phyloP scores from a whole-genome alignment of 352 stramenopile species.

The Globisporangium echinulatum region DNA sequence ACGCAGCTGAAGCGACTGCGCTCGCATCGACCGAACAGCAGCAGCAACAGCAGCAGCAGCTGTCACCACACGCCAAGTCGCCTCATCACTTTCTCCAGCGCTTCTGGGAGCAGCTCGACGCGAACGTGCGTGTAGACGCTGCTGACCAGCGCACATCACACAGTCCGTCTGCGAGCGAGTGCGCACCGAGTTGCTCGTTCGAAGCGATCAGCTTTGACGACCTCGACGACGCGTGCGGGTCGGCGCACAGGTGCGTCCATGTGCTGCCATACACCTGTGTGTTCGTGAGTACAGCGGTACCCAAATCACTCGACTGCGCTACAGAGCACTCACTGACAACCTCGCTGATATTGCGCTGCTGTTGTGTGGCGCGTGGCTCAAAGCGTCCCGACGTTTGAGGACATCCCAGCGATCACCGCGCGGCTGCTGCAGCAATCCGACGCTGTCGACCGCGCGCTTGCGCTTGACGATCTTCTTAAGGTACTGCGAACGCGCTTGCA shows the following conservation, averaged over 20 bases:
- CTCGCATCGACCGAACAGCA: background rate
- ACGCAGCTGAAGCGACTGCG: background rate
- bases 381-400: conserved; percentile 12
- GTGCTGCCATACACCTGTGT: background rate
- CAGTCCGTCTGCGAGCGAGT: background rate
- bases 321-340: too few relatives aligned
- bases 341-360: too few relatives aligned
- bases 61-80: background rate
- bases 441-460: background rate
- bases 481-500: background rate
- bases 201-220: conserved; percentile 41
- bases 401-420: conserved; percentile 10
- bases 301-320: too few relatives aligned
- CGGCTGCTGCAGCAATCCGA: conserved; percentile 3
- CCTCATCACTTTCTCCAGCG: conserved; percentile 4
- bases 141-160: background rate
- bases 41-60: background rate
- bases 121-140: background rate
- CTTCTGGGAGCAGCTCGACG: conserved; percentile 2
- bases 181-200: conserved; percentile 19
- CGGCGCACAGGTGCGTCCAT: conserved; percentile 25
- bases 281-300: too few relatives aligned
- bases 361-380: too few relatives aligned
- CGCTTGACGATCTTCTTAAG: conserved; percentile 11
- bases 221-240: conserved; percentile 29